phyloP scores from a whole-genome alignment of 169 alveolate genomes.

The Cryptosporidium tyzzeri region DNA sequence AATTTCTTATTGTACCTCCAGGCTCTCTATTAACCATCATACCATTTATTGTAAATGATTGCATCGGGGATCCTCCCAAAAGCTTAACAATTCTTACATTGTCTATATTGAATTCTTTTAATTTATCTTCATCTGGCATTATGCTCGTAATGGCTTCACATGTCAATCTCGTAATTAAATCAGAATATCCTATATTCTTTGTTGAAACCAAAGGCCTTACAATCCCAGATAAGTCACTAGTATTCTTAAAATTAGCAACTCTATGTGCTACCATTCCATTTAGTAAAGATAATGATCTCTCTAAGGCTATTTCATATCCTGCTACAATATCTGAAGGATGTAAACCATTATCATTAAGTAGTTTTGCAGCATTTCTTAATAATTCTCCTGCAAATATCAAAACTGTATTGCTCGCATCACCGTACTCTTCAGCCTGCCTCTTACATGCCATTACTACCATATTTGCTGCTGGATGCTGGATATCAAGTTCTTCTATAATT shows the following conservation, averaged over 20 bases:
- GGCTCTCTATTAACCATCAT: constrained; percentile 92
- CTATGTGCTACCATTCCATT: constrained; percentile 77
- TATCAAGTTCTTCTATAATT: constrained; percentile 96
- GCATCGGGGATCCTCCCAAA: constrained; percentile 93
- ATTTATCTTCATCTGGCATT: constrained; percentile 89
- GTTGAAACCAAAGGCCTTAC: constrained; percentile 81
- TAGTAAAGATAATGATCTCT: constrained; percentile 87
- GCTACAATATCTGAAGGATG: constrained; percentile 95
- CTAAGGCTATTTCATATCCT: constrained; percentile 97
- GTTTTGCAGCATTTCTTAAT: constrained; percentile 92
- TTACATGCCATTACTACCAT: constrained; percentile 97
- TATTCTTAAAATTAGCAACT: constrained; percentile 78
- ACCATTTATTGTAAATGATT: constrained; percentile 92
- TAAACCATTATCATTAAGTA: constrained; percentile 91
- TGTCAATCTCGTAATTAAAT: constrained; percentile 87
- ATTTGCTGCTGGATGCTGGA: constrained; percentile 99
- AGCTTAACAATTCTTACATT: constrained; percentile 97
- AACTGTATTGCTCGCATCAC: constrained; percentile 98
- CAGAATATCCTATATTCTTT: constrained; percentile 86
- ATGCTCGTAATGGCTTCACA: constrained; percentile 92
- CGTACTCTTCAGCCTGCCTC: constrained; percentile 96
- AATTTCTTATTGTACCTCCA: constrained; percentile 93
- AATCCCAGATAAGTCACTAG: constrained; percentile 75
- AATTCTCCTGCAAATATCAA: constrained; percentile 97
- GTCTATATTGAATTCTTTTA: constrained; percentile 93